phyloP scores from a whole-genome alignment of 2,329 filamentous ascomycete genomes.

The Neonectria ditissima region DNA sequence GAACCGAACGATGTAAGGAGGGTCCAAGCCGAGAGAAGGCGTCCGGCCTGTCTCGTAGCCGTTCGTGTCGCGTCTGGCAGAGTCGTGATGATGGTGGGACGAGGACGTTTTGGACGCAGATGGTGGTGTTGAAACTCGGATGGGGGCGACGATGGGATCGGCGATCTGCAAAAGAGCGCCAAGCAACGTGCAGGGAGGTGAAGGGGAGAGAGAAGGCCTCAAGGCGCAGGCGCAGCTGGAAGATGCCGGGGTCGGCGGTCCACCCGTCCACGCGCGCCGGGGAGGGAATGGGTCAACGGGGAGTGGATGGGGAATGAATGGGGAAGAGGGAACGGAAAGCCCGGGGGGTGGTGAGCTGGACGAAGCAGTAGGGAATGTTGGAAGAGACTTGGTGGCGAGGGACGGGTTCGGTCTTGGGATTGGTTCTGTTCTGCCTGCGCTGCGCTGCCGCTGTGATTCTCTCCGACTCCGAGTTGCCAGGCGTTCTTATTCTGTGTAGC shows the following conservation, averaged over 20 bases:
- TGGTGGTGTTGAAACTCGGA: constrained; percentile 13
- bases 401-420: neutral
- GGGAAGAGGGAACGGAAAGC: neutral
- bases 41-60: constrained; percentile 4
- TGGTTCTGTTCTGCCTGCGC: neutral
- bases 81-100: neutral
- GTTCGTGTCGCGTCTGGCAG: constrained; percentile 6
- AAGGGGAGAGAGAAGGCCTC: constrained; percentile 7
- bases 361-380: neutral
- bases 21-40: constrained; percentile 7
- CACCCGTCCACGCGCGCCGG: constrained; percentile 5
- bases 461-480: neutral
- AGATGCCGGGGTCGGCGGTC: constrained; percentile 19
- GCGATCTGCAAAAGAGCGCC: constrained; percentile 22
- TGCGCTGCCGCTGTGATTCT: constrained; percentile 9
- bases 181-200: constrained; percentile 21
- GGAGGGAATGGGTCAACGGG: constrained; percentile 4
- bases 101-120: neutral
- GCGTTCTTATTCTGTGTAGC: too few species aligned
- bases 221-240: constrained; percentile 8
- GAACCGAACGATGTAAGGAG: too few species aligned
- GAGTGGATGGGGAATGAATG: neutral
- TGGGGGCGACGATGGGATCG: constrained; percentile 18
- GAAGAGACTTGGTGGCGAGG: neutral
- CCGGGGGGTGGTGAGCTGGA: too few species aligned